Conservation (phyloP, 192 early-diverging fungal species). For the Backusella tuberculispora region DNA sequence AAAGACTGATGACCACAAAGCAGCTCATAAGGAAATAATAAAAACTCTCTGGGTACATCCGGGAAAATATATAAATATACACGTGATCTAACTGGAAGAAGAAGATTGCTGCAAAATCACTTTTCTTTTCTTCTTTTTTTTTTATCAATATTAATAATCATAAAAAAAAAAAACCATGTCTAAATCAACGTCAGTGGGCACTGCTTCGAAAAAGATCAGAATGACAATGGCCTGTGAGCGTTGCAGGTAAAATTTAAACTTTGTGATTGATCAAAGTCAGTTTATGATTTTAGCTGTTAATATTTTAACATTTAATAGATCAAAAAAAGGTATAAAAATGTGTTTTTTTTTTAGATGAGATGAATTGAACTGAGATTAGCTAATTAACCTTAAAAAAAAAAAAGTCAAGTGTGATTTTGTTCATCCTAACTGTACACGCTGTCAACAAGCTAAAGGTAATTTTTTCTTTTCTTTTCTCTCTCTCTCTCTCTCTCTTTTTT, state of each 20-base stretch:
- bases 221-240: conserved; percentile 48
- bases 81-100: too few relatives aligned
- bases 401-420: conserved; percentile 45
- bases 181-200: background rate
- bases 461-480: too few relatives aligned
- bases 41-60: too few relatives aligned
- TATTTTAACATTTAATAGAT: background rate
- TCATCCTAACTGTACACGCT: conserved; percentile 38
- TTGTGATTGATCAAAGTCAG: background rate
- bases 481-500: too few relatives aligned
- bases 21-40: too few relatives aligned
- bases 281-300: background rate
- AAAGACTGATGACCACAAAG: too few relatives aligned
- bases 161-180: background rate
- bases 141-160: background rate
- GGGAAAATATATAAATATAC: too few relatives aligned
- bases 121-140: background rate
- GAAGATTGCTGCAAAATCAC: background rate
- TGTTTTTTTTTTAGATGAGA: too few relatives aligned
- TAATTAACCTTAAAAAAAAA: background rate
- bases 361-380: background rate
- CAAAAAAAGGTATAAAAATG: conserved; percentile 34
- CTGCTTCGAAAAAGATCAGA: conserved; percentile 41
- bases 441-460: conserved; percentile 32
- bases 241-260: conserved; percentile 33